These are phyloP conservation scores for Gardenia jasminoides DNA, from an alignment of 257 asterid genomes.

Conservation along the genomic window DNA sequence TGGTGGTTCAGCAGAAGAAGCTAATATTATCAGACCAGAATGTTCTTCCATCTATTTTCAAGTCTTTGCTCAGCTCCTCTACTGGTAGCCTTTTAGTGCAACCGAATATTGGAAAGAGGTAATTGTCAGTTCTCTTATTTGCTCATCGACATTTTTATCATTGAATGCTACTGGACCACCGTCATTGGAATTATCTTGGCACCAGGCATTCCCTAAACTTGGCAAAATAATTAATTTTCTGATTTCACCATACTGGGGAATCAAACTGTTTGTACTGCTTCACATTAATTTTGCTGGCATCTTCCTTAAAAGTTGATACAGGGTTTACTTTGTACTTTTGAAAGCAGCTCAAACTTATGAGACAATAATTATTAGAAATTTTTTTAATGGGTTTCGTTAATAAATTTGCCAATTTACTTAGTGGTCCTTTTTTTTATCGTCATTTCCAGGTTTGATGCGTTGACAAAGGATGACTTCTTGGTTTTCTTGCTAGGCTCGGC, in stretches of 20 bases:
- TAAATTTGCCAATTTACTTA: background rate
- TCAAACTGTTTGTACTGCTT: background rate
- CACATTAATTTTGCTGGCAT: background rate
- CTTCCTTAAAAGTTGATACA: background rate
- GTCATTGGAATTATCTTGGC: background rate
- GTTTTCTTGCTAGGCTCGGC: constrained; percentile 52
- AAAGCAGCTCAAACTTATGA: background rate
- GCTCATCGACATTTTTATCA: background rate
- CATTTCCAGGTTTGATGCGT: constrained; percentile 61
- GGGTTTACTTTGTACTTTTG: no score
- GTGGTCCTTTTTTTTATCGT: background rate
- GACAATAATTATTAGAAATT: background rate
- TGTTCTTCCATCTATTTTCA: constrained; percentile 59
- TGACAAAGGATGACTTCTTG: constrained; percentile 58
- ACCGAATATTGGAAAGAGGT: constrained; percentile 61
- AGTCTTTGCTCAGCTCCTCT: constrained; percentile 62
- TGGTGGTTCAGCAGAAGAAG: constrained; percentile 69
- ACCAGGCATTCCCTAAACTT: background rate
- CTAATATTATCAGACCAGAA: constrained; percentile 69
- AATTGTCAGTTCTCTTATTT: background rate
- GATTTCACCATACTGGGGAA: background rate
- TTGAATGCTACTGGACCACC: background rate
- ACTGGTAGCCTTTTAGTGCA: constrained; percentile 59
- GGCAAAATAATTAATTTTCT: background rate
- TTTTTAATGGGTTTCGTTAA: background rate